Evolutionary conservation across 129 eudicot genomes (phyloP).

Genomic region (Calendula officinalis): DNA sequence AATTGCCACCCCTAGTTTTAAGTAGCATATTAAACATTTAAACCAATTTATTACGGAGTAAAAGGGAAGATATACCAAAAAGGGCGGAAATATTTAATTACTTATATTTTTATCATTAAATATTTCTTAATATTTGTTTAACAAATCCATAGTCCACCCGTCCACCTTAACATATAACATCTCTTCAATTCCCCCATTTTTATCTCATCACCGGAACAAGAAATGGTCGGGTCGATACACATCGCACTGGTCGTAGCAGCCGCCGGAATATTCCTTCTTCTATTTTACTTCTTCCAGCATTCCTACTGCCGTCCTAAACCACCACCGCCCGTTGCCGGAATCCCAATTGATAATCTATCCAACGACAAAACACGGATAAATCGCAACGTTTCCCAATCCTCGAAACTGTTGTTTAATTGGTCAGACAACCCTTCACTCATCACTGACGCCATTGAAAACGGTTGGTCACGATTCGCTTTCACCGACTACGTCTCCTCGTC

Average conservation of each 20-base stretch:
- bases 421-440: slow-evolving; percentile 73
- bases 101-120: background rate
- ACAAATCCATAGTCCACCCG: slow-evolving; percentile 16
- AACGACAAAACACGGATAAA: slow-evolving; percentile 23
- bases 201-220: slow-evolving; percentile 4
- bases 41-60: background rate
- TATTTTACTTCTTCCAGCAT: slow-evolving; percentile 22
- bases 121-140: slow-evolving; percentile 13
- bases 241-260: slow-evolving; percentile 26
- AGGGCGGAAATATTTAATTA: background rate
- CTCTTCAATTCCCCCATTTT: slow-evolving; percentile 6
- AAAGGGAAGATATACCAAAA: background rate
- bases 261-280: slow-evolving; percentile 30
- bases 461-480: slow-evolving; percentile 89
- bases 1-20: too few species aligned
- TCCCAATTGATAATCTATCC: background rate
- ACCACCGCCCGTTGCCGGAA: slow-evolving; percentile 17
- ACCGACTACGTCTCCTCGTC: slow-evolving; percentile 39
- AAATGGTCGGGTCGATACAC: slow-evolving; percentile 42
- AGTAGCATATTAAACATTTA: background rate
- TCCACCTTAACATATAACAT: slow-evolving; percentile 35
- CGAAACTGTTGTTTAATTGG: slow-evolving; percentile 61
- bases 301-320: slow-evolving; percentile 23
- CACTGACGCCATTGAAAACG: slow-evolving; percentile 85
- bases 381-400: slow-evolving; percentile 29